Conservation (phyloP, 768 basidiomycete species). For the Auricularia cornea region DNA sequence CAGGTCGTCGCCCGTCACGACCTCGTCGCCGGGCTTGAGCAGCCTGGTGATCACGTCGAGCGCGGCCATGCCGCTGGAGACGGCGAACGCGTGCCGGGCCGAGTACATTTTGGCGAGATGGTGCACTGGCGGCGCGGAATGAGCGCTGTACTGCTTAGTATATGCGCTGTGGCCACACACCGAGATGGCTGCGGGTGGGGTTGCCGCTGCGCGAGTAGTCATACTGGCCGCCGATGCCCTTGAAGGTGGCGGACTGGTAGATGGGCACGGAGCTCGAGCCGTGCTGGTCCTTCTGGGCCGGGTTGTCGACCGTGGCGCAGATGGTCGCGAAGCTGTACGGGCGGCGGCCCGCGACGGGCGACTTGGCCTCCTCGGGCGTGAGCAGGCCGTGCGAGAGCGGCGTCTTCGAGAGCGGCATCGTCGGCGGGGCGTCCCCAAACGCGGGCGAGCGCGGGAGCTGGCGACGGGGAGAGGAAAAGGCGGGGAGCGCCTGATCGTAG, state of each 20-base stretch:
- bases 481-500: no score
- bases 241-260: conserved; percentile 98
- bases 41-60: conserved; percentile 90
- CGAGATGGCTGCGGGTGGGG: conserved; percentile 86
- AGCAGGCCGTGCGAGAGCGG: background rate
- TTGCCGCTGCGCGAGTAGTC: conserved; percentile 96
- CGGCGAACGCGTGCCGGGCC: conserved; percentile 79
- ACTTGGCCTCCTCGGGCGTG: background rate
- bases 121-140: conserved; percentile 46
- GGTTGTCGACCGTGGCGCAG: conserved; percentile 88
- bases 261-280: conserved; percentile 93
- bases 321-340: conserved; percentile 86
- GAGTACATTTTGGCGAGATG: conserved; percentile 97
- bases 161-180: no score
- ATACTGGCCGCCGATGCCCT: conserved; percentile 81
- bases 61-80: conserved; percentile 97
- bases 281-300: conserved; percentile 88
- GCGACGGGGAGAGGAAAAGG: background rate
- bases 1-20: conserved; percentile 93
- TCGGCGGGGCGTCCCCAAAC: background rate
- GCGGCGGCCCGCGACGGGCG: conserved; percentile 31
- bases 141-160: no score
- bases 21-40: conserved; percentile 90
- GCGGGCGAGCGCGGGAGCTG: background rate
- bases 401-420: background rate